These are phyloP conservation scores for Trichoderma virens DNA, from an alignment of 495 filamentous ascomycete species.

Conservation along the genomic window DNA sequence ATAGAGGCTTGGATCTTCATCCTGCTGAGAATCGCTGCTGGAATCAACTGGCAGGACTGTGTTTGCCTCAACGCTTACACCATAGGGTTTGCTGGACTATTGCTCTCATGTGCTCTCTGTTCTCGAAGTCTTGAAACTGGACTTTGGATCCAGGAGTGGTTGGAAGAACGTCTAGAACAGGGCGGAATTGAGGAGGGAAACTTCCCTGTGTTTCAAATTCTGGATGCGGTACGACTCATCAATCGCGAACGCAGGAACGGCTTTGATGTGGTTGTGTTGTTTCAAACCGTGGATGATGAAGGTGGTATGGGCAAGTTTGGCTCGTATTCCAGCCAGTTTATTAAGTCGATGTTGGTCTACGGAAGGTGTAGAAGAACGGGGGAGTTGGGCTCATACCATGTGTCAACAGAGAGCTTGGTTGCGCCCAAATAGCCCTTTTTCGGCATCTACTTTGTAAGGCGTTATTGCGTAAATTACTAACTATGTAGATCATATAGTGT, in stretches of 20 bases:
- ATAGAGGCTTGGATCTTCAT: constrained; percentile 18
- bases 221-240: constrained; percentile 19
- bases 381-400: not conserved
- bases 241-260: constrained; percentile 19
- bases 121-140: constrained; percentile 19
- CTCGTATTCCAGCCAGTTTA: constrained; percentile 26
- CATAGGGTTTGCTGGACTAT: constrained; percentile 26
- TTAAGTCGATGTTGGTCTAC: constrained; percentile 18
- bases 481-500: not conserved
- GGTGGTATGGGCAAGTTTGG: constrained; percentile 24
- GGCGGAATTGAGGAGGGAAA: constrained; percentile 24
- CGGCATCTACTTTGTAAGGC: not conserved
- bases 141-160: constrained; percentile 20
- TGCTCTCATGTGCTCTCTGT: constrained; percentile 20
- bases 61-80: constrained; percentile 22
- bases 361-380: not conserved
- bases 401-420: not conserved
- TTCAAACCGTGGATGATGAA: constrained; percentile 22
- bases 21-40: constrained; percentile 21
- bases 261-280: constrained; percentile 18
- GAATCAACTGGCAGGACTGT: constrained; percentile 16
- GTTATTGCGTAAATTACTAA: not conserved
- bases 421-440: not conserved
- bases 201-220: constrained; percentile 25
- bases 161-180: constrained; percentile 14